phyloP scores from a whole-genome alignment of 176 grass and related monocot species.

The Areca catechu region DNA sequence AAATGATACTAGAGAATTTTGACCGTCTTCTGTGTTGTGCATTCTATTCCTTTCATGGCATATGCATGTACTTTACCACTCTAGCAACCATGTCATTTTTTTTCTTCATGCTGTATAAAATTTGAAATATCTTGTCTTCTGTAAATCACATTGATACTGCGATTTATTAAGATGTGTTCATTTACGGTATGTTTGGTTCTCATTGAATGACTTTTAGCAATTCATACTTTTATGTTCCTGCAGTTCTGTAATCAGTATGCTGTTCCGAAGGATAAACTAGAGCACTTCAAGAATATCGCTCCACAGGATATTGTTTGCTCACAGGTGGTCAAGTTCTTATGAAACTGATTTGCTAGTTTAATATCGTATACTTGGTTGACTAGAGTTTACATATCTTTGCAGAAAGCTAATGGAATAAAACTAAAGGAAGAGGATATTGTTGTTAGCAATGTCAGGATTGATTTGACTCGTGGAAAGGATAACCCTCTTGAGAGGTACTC shows the following conservation, averaged over 20 bases:
- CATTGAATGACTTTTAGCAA: constrained; percentile 17
- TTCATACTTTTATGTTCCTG: constrained; percentile 11
- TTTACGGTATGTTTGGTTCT: constrained; percentile 1
- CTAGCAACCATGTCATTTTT: no score
- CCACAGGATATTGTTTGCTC: constrained; percentile 78
- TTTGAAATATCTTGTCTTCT: no score
- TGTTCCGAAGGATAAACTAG: constrained; percentile 85
- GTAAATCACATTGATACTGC: no score
- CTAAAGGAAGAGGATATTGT: constrained; percentile 79
- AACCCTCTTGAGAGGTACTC: constrained; percentile 81
- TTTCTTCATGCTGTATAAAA: neutral
- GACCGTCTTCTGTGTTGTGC: no score
- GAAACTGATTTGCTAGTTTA: neutral
- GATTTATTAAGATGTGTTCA: no score
- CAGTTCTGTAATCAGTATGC: constrained; percentile 97
- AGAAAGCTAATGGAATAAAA: constrained; percentile 46
- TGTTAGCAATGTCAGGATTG: constrained; percentile 89
- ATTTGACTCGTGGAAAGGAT: constrained; percentile 82
- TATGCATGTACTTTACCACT: neutral
- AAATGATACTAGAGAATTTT: no score
- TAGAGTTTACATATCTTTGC: constrained; percentile 8
- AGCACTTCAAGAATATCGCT: constrained; percentile 83
- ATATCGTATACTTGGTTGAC: neutral
- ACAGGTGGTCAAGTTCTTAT: constrained; percentile 35
- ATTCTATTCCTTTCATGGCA: neutral